These are phyloP conservation scores for Penicillium flavigenum DNA, from an alignment of 495 filamentous ascomycete genomes.

Conservation along the genomic window DNA sequence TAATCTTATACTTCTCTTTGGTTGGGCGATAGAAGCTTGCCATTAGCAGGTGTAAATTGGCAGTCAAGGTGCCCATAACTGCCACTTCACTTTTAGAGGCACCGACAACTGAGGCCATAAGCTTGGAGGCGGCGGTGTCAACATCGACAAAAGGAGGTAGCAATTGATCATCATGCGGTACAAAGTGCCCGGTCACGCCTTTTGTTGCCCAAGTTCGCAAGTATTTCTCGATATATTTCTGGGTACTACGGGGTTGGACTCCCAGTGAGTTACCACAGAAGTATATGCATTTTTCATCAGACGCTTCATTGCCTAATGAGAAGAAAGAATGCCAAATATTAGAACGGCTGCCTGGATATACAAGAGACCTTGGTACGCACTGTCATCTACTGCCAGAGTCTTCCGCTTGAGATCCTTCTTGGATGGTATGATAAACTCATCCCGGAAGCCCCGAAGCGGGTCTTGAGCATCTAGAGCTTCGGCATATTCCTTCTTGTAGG, in stretches of 20 bases:
- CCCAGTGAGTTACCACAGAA: constrained; percentile 97
- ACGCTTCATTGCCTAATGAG: constrained; percentile 27
- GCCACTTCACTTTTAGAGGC: constrained; percentile 77
- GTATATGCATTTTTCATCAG: constrained; percentile 64
- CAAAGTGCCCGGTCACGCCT: constrained; percentile 93
- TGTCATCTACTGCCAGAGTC: constrained; percentile 45
- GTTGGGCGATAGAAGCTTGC: constrained; percentile 85
- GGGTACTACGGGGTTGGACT: constrained; percentile 74
- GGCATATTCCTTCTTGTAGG: constrained; percentile 56
- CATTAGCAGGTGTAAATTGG: constrained; percentile 89
- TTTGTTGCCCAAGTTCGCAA: constrained; percentile 86
- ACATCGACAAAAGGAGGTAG: constrained; percentile 80
- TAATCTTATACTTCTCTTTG: constrained; percentile 77
- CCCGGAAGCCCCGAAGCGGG: constrained; percentile 61
- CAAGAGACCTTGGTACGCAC: constrained; percentile 20
- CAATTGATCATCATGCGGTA: constrained; percentile 69
- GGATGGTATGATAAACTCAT: constrained; percentile 83
- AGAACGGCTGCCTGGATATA: background rate
- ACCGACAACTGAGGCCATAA: constrained; percentile 85
- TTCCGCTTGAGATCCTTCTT: constrained; percentile 73
- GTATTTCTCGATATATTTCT: constrained; percentile 70
- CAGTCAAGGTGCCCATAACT: constrained; percentile 90
- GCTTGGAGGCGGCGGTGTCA: constrained; percentile 66
- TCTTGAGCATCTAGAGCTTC: constrained; percentile 67
- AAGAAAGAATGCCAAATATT: background rate